Evolutionary conservation across 2,329 filamentous ascomycete genomes (phyloP).

Genomic region (Leptographium radiaticola): DNA sequence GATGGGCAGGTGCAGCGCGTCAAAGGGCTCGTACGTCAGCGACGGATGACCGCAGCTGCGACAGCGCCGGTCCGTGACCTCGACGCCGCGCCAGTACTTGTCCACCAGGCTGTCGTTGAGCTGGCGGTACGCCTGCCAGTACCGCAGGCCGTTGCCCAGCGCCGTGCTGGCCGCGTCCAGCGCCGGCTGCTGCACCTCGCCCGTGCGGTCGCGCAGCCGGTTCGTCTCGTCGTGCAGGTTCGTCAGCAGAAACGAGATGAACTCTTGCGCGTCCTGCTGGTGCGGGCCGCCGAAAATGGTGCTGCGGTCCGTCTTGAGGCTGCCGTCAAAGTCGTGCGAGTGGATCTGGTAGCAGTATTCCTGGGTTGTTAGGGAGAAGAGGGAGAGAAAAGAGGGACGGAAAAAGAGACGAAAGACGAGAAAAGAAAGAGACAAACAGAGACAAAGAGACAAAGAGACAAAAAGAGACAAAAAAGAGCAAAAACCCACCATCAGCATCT

Average conservation of each 20-base stretch:
- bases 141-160: constrained; percentile 50
- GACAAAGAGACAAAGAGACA: background rate
- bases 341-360: constrained; percentile 55
- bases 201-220: constrained; percentile 27
- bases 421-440: background rate
- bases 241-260: constrained; percentile 69
- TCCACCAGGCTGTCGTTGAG: constrained; percentile 66
- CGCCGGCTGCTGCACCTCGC: constrained; percentile 12
- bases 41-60: constrained; percentile 39
- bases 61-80: constrained; percentile 59
- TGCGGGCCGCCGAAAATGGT: constrained; percentile 52
- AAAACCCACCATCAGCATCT: constrained; percentile 41
- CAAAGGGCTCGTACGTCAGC: constrained; percentile 30
- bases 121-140: constrained; percentile 61
- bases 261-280: constrained; percentile 89
- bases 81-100: constrained; percentile 66
- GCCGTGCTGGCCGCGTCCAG: constrained; percentile 15
- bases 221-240: constrained; percentile 83
- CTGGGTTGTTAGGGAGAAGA: constrained; percentile 18
- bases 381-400: background rate
- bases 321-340: constrained; percentile 17
- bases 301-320: constrained; percentile 21
- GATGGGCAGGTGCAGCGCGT: constrained; percentile 39
- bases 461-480: background rate
- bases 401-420: background rate